These are phyloP conservation scores for Isabelozyma rhagii DNA, from an alignment of 805 yeast genomes.

Conservation along the genomic window DNA sequence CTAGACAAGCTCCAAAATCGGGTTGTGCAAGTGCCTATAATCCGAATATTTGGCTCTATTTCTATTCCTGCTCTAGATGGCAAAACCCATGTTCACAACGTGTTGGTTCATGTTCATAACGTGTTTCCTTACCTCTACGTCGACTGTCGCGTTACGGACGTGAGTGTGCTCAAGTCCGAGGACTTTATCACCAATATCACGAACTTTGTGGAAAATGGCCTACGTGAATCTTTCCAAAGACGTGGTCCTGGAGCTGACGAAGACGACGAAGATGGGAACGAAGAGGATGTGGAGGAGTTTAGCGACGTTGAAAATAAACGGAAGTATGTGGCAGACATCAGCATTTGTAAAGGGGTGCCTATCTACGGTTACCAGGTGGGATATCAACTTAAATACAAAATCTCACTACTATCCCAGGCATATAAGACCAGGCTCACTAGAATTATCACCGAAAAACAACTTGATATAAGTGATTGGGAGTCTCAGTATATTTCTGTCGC, in stretches of 20 bases:
- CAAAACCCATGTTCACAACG: slow-evolving; percentile 18
- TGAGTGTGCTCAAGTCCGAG: slow-evolving; percentile 9
- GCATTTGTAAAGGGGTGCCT: slow-evolving; percentile 70
- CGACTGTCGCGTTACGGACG: slow-evolving; percentile 47
- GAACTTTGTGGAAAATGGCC: slow-evolving; percentile 40
- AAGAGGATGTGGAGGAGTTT: slow-evolving; percentile 3
- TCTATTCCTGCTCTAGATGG: slow-evolving; percentile 40
- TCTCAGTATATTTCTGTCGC: neutral
- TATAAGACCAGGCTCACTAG: slow-evolving; percentile 51
- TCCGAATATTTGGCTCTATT: slow-evolving; percentile 73
- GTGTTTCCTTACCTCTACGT: slow-evolving; percentile 78
- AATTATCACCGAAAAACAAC: slow-evolving; percentile 31
- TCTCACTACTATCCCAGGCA: slow-evolving; percentile 63
- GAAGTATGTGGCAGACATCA: slow-evolving; percentile 55
- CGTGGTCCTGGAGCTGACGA: slow-evolving; percentile 5
- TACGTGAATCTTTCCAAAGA: slow-evolving; percentile 37
- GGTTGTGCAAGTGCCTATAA: slow-evolving; percentile 61
- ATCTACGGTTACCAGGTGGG: slow-evolving; percentile 82
- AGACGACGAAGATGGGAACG: slow-evolving; percentile 8
- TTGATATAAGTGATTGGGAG: slow-evolving; percentile 2
- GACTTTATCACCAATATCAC: slow-evolving; percentile 39
- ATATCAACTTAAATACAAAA: slow-evolving; percentile 61
- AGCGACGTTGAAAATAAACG: slow-evolving; percentile 9
- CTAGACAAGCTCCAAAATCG: slow-evolving; percentile 45
- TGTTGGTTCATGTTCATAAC: slow-evolving; percentile 74